Percentiles rank a stretch among this genome's conserved stretches.
Conservation (phyloP, 768 basidiomycete species). For the Phaeolepiota aurea region DNA sequence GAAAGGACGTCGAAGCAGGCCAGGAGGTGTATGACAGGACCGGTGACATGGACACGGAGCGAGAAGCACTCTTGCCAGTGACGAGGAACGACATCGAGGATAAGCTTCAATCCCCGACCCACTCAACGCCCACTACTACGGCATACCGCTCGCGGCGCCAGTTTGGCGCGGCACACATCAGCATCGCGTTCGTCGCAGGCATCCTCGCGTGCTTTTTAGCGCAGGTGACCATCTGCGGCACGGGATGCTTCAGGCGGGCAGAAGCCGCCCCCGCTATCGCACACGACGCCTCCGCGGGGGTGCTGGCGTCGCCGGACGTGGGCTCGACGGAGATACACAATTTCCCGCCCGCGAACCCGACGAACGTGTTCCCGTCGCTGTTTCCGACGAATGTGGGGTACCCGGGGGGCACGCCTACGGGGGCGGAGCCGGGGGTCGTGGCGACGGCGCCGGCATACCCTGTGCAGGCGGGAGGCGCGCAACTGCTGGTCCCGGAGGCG, state of each 20-base stretch:
- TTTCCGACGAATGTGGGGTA: conserved; percentile 78
- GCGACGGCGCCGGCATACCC: conserved; percentile 76
- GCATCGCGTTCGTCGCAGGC: conserved; percentile 47
- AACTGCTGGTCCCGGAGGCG: conserved; percentile 46
- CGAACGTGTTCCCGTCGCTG: conserved; percentile 60
- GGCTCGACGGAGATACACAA: conserved; percentile 64
- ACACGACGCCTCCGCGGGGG: conserved; percentile 7
- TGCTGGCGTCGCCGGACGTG: conserved; percentile 55
- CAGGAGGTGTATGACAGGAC: conserved; percentile 5
- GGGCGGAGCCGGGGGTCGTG: conserved; percentile 67
- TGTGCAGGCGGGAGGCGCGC: conserved; percentile 59
- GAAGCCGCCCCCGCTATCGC: conserved; percentile 3
- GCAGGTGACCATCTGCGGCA: conserved; percentile 39
- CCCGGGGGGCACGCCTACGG: conserved; percentile 70
- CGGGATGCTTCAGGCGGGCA: conserved; percentile 31
- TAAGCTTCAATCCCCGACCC: conserved; percentile 6
- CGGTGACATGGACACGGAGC: conserved; percentile 12
- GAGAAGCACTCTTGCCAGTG: conserved; percentile 19
- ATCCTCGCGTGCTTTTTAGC: conserved; percentile 37
- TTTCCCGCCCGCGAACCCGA: conserved; percentile 68
- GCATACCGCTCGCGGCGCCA: conserved; percentile 15
- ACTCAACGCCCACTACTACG: conserved; percentile 8
- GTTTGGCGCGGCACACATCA: conserved; percentile 29
- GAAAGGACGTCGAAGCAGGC: conserved; percentile 6
- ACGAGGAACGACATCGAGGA: conserved; percentile 6